Evolutionary conservation across 1,139 yeast species (phyloP).

Genomic region (Protomyces macrosporus): DNA sequence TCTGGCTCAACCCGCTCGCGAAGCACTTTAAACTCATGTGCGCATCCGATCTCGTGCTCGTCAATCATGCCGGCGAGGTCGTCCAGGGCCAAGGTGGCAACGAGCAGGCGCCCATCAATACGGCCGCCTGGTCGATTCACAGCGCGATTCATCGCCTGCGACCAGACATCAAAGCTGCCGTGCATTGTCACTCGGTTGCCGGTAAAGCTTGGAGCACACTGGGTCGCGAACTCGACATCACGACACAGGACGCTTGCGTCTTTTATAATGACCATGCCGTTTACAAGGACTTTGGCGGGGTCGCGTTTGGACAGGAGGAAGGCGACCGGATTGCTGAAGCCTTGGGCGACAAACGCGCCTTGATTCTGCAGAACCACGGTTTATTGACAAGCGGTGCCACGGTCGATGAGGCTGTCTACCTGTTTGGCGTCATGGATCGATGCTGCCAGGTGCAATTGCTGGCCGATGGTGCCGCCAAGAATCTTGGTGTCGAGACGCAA

Average conservation of each 20-base stretch:
- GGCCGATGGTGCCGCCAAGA: slow-evolving; percentile 51
- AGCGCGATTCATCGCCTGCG: slow-evolving; percentile 69
- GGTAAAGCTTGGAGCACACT: slow-evolving; percentile 73
- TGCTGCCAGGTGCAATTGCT: slow-evolving; percentile 65
- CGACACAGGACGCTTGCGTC: slow-evolving; percentile 70
- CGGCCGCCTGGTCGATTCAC: slow-evolving; percentile 78
- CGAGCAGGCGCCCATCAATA: slow-evolving; percentile 56
- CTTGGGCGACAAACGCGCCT: slow-evolving; percentile 53
- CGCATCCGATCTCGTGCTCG: slow-evolving; percentile 73
- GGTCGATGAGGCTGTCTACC: slow-evolving; percentile 75
- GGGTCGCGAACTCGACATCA: slow-evolving; percentile 68
- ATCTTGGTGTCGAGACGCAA: slow-evolving; percentile 38
- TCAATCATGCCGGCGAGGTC: slow-evolving; percentile 64
- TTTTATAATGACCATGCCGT: slow-evolving; percentile 64
- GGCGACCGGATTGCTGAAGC: slow-evolving; percentile 63
- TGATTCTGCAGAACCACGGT: slow-evolving; percentile 73
- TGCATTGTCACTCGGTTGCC: slow-evolving; percentile 69
- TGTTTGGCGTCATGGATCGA: slow-evolving; percentile 63
- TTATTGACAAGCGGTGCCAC: slow-evolving; percentile 68
- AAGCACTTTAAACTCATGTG: slow-evolving; percentile 66
- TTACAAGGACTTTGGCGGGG: slow-evolving; percentile 69
- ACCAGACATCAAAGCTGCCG: slow-evolving; percentile 75
- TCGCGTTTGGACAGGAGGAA: slow-evolving; percentile 65
- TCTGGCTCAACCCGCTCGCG: slow-evolving; percentile 77
- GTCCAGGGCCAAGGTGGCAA: slow-evolving; percentile 52